These are phyloP conservation scores for Themeda triandra DNA, from an alignment of 176 grass and related monocot species.

Conservation along the genomic window DNA sequence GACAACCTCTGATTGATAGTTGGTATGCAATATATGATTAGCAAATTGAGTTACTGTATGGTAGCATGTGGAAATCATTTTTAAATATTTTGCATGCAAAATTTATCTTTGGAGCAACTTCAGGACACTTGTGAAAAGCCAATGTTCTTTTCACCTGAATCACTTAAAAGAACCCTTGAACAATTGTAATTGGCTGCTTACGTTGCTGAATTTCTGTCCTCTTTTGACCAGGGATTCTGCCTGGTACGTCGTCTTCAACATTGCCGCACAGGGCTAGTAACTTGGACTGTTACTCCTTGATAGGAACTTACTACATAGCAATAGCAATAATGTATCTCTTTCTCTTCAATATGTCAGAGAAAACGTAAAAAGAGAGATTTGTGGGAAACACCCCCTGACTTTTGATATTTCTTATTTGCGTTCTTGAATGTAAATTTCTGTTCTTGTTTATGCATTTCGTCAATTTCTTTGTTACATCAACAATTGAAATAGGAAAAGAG, in stretches of 20 bases:
- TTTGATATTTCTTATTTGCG: too few species aligned
- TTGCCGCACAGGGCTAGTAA: too few species aligned
- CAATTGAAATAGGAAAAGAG: too few species aligned
- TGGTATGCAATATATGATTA: neutral
- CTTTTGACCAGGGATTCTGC: neutral
- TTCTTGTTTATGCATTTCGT: too few species aligned
- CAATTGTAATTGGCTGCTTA: neutral
- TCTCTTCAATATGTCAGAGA: too few species aligned
- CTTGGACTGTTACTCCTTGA: too few species aligned
- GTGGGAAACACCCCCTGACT: too few species aligned
- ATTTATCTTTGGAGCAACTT: neutral
- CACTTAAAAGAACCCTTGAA: neutral
- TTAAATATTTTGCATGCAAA: neutral
- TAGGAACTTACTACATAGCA: too few species aligned
- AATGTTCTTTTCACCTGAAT: neutral
- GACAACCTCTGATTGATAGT: neutral
- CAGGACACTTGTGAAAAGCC: neutral
- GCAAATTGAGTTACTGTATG: neutral
- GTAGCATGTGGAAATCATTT: neutral
- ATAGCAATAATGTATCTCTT: too few species aligned
- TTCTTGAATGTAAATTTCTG: too few species aligned
- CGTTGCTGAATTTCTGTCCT: neutral
- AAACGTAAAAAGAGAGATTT: too few species aligned
- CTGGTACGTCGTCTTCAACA: neutral
- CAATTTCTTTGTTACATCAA: too few species aligned